Base-by-base conservation (phyloP, 176 grass and related monocot genomes). In the Aechmea fasciata region DNA sequence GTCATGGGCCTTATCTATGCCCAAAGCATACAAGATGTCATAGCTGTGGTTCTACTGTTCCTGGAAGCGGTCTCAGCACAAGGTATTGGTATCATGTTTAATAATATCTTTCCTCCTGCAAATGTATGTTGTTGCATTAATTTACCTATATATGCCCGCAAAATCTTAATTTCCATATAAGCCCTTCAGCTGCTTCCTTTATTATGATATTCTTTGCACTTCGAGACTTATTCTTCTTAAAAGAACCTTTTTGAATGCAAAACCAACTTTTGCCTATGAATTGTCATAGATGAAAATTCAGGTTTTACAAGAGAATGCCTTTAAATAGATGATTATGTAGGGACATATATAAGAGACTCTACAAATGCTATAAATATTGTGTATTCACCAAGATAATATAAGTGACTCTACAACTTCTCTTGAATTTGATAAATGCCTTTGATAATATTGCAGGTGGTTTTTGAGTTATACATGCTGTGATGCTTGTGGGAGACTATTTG, bases 1-100 rank as follows among this genome's bases (percentile, higher is more conserved):
- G 86, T 69, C 73, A 90, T 83, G 94, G 94, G 41, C 94, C 86
- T 55, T 99, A 83, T 70, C 79, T 99, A 52, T 99, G 94, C 72
- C 94, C 94, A 74, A 99, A 90, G 71, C 94, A 99, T 85, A 99
- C 94, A 70, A 90, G 84, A 69, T 99, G 94, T 72, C 94, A 99
- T 61, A 99, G 89, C 69, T 99, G 94, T 80, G 90, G 80, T 64
- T 99, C 94, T 71, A 86, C 79, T 87, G 87, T 99, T 63, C 94
- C 94, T 78, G 94, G 94, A 64, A 93, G 94, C 75, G 94, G 94
- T 49, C 84, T 90, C 81, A 99, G 94, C 78, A 99, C 94, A 71
- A 93, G 94, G 94, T 99, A 79, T 22, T 72, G 28, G 29, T 41
- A 7, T 41, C 4, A 41, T 41, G 33, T 41, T 41, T 6, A 41